A percentile compares a stretch with the other conserved stretches of the same genome.
These are phyloP conservation scores for Eutrema salsugineum DNA, from an alignment of 441 rosid genomes.

Conservation along the genomic window DNA sequence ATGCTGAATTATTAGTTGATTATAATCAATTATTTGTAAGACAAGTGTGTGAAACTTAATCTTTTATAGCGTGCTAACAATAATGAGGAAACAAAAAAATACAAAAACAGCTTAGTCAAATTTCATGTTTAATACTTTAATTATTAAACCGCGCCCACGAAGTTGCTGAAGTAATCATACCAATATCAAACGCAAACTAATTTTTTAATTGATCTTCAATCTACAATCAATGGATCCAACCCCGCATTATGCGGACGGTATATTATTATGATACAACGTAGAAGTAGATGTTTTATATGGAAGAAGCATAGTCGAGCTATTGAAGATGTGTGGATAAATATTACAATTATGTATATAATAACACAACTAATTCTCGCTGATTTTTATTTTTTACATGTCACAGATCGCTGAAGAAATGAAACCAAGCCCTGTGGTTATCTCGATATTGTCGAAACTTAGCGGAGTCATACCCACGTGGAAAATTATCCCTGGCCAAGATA, in stretches of 20 bases:
- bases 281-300: background rate
- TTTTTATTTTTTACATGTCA: background rate
- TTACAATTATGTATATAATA: background rate
- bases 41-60: background rate
- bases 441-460: slow-evolving; percentile 45
- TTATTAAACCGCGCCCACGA: background rate
- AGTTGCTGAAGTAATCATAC: background rate
- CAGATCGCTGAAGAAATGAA: slow-evolving; percentile 79
- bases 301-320: background rate
- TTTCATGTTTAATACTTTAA: background rate
- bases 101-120: background rate
- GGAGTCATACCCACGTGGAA: slow-evolving; percentile 70
- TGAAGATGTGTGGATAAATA: background rate
- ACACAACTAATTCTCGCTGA: background rate
- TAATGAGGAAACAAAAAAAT: background rate
- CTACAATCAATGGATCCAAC: background rate
- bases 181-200: background rate
- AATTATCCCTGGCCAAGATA: slow-evolving; percentile 63
- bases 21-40: background rate
- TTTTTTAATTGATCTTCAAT: no score
- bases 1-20: background rate
- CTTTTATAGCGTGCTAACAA: background rate
- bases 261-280: background rate
- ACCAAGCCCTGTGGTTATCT: slow-evolving; percentile 52
- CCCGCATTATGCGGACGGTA: background rate